Evolutionary conservation across 345 rosid genomes (phyloP), one percentile per base, ranked within the genome.

Genomic region (Isatis tinctoria): DNA sequence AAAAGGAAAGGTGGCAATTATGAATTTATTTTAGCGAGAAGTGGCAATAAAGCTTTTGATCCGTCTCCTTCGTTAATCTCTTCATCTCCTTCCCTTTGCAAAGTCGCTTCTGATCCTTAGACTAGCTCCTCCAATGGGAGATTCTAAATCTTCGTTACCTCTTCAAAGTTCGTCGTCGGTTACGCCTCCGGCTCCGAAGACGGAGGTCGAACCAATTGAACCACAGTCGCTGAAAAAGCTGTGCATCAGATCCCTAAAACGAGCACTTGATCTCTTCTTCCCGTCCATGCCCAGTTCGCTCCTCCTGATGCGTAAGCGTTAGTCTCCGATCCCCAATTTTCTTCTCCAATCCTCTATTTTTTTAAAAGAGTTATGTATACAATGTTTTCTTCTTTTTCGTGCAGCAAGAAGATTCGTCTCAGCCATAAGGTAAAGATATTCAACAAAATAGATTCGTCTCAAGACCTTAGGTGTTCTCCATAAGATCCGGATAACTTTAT

Each of bases 201-300:
- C 81, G 75, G 99, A 90, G 82, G 76, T 89, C 84, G 98, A 92
- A 79, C 86, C 94, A 16, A 89, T 92, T 28, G 98, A 95, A 74
- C 92, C 94, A 13, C 97, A 87, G 73, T 95, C 99, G 0, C 79
- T 88, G 62, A 92, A 95, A 84, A 95, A 92, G 83, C 91, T 95
- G 9, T 83, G 96, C 75, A 77, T 90, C 63, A 92, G 90, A 82
- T 92, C 98, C 28, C 78, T 90, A 2, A 95, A 92, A 83, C 96
- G 98, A 32, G 83, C 90, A 0, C 88, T 90, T 39, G 97, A 95
- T 81, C 89, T 95, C 43, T 95, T 95, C 83, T 83, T 92, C 60
- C 96, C 30, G 72, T 77, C 49, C 92, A 92, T 59, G 87, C 83
- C 79, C 91, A 84, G 17, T 69, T 88, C 56, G 77, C 97, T 74